phyloP scores from a whole-genome alignment of 179 eudicot genomes.

The Gypsophila paniculata region DNA sequence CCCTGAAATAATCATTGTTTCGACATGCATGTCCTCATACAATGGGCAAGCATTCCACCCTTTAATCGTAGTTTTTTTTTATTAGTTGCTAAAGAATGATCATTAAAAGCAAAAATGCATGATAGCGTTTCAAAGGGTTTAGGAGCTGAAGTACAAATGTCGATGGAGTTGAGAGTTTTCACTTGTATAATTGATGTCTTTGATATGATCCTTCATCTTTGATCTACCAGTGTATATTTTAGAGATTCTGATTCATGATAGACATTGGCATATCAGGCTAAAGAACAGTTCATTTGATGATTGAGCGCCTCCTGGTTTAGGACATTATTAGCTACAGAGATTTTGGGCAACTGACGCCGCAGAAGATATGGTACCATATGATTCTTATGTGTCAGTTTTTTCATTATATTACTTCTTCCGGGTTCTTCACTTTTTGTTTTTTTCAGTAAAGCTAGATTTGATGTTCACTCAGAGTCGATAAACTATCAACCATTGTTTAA shows the following conservation, averaged over 20 bases:
- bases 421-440: background rate
- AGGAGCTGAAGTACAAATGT: too few relatives aligned
- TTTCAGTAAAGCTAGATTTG: background rate
- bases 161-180: background rate
- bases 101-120: too few relatives aligned
- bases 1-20: background rate
- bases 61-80: too few relatives aligned
- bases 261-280: background rate
- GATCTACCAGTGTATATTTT: background rate
- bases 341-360: background rate
- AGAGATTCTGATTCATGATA: background rate
- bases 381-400: background rate
- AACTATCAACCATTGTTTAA: background rate
- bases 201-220: background rate
- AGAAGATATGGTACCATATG: constrained; percentile 9
- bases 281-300: background rate
- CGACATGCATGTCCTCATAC: background rate
- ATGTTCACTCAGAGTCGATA: background rate
- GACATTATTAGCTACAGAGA: background rate
- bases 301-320: background rate
- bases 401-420: background rate
- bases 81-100: too few relatives aligned
- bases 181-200: background rate
- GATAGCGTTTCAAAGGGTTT: too few relatives aligned
- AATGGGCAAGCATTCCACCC: too few relatives aligned